These are phyloP conservation scores for Podila epicladia DNA, from an alignment of 192 early-diverging fungal genomes.

Conservation along the genomic window DNA sequence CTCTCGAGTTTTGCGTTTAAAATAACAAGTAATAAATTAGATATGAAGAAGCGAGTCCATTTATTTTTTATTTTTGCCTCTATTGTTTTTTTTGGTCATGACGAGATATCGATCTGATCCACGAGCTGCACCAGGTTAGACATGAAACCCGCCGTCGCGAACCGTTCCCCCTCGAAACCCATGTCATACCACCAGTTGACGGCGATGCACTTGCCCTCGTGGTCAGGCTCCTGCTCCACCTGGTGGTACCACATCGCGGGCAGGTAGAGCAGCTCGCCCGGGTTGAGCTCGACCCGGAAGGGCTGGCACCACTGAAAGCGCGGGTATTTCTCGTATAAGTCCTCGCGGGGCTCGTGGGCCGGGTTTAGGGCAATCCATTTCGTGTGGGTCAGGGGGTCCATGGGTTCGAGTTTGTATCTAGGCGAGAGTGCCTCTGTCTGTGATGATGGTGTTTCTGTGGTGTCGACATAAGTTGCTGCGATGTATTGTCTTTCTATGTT, in stretches of 20 bases:
- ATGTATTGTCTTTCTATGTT: slow-evolving; percentile 42
- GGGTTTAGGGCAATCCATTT: slow-evolving; percentile 62
- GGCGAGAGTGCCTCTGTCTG: too few relatives aligned
- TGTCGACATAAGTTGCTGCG: slow-evolving; percentile 43
- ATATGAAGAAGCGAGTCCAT: neutral
- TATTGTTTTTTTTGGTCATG: neutral
- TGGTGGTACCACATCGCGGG: slow-evolving; percentile 69
- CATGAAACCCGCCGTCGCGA: slow-evolving; percentile 29
- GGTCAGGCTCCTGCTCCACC: slow-evolving; percentile 56
- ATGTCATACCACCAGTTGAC: slow-evolving; percentile 69
- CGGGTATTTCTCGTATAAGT: slow-evolving; percentile 51
- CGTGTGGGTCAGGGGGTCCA: slow-evolving; percentile 35
- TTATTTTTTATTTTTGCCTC: neutral
- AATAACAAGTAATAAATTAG: neutral
- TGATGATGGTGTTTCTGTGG: neutral
- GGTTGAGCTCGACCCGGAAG: slow-evolving; percentile 50
- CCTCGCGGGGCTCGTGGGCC: slow-evolving; percentile 32
- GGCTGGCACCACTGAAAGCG: slow-evolving; percentile 53
- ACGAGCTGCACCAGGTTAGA: slow-evolving; percentile 28
- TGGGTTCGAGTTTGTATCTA: slow-evolving; percentile 32
- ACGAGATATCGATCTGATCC: slow-evolving; percentile 20
- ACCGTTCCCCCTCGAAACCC: slow-evolving; percentile 51
- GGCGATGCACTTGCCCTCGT: slow-evolving; percentile 60
- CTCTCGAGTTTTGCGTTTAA: too few relatives aligned
- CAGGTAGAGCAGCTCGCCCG: slow-evolving; percentile 63